These are phyloP conservation scores for Rhodomyrtus tomentosa DNA, from an alignment of 345 rosid genomes.

Conservation along the genomic window DNA sequence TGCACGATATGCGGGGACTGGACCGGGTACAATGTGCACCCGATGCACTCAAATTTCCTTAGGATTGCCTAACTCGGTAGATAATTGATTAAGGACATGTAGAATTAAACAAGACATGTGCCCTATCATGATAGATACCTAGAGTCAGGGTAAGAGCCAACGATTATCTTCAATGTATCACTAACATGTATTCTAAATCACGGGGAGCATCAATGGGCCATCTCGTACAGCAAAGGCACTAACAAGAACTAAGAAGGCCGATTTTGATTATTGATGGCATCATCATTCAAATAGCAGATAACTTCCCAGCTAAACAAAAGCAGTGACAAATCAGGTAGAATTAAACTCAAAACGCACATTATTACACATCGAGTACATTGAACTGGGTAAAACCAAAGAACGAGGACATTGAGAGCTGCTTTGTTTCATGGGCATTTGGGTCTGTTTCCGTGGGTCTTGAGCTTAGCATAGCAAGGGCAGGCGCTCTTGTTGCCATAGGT, in stretches of 20 bases:
- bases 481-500: constrained; percentile 29
- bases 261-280: not conserved
- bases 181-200: not conserved
- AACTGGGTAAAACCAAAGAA: not conserved
- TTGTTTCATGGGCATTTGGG: constrained; percentile 43
- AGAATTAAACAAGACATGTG: not conserved
- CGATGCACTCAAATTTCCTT: too few relatives aligned
- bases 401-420: not conserved
- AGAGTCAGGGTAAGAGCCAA: not conserved
- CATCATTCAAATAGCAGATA: not conserved
- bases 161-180: not conserved
- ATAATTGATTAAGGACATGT: not conserved
- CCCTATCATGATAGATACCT: not conserved
- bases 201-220: not conserved
- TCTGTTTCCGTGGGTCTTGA: constrained; percentile 32
- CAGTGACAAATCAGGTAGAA: not conserved
- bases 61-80: too few relatives aligned
- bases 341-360: not conserved
- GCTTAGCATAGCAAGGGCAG: constrained; percentile 41
- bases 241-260: not conserved
- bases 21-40: too few relatives aligned
- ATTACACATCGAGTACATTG: not conserved
- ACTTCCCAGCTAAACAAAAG: not conserved
- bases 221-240: not conserved
- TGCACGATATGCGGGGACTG: too few relatives aligned